Conservation (phyloP, 2,329 filamentous ascomycete species). For the Aspergillus fumigatus region DNA sequence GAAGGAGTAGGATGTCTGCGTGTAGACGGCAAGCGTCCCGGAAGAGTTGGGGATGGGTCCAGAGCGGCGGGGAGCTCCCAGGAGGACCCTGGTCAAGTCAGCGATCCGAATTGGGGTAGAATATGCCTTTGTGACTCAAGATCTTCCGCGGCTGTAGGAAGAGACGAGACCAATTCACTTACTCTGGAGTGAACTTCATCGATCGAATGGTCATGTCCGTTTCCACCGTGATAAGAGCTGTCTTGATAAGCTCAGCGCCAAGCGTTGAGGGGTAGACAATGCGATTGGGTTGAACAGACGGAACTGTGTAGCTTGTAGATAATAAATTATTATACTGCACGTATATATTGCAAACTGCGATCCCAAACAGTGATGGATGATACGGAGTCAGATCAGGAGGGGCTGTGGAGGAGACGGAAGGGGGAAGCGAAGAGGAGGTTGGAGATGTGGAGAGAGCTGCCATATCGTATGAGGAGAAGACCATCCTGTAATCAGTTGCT, state of each 20-base stretch:
- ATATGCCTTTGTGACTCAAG: neutral
- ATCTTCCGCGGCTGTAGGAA: neutral
- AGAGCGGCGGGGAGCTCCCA: conserved; percentile 45
- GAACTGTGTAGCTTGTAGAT: neutral
- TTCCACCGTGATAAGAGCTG: conserved; percentile 6
- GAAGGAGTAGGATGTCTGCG: conserved; percentile 48
- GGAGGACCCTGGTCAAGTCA: conserved; percentile 35
- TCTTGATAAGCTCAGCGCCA: conserved; percentile 15
- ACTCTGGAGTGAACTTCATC: conserved; percentile 42
- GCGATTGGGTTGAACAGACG: neutral
- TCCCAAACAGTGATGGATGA: neutral
- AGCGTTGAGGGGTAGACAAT: conserved; percentile 12
- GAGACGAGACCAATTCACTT: conserved; percentile 9
- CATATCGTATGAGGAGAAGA: neutral
- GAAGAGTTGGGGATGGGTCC: conserved; percentile 42
- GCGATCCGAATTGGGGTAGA: neutral
- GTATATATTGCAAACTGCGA: neutral
- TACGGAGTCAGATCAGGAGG: neutral
- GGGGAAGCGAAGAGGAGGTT: neutral
- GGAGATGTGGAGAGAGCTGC: neutral
- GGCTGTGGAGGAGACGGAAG: neutral
- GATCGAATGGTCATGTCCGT: conserved; percentile 37
- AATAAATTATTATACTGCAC: no score
- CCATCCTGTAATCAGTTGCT: no score
- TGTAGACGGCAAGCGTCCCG: conserved; percentile 46